Percentiles rank a stretch among this genome's conserved stretches.
These are phyloP conservation scores for Mycosarcoma maydis DNA, from an alignment of 1,284 basidiomycete genomes.

Conservation along the genomic window DNA sequence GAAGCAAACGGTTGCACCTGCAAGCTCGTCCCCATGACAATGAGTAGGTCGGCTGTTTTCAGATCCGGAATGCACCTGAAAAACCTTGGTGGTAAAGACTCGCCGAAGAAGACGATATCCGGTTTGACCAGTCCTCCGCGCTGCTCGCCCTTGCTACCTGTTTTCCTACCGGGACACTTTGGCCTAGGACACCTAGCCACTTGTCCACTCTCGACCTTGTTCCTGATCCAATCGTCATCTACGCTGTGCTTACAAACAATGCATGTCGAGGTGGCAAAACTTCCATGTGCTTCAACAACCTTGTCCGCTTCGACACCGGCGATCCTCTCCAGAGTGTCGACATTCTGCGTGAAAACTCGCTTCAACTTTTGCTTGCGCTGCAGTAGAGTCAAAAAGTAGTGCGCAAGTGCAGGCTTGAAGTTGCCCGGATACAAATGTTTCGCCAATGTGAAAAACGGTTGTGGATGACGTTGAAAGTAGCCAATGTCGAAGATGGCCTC, in stretches of 20 bases:
- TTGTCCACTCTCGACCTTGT: conserved; percentile 46
- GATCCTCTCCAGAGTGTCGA: conserved; percentile 89
- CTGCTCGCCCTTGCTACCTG: neutral
- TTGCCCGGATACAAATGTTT: conserved; percentile 89
- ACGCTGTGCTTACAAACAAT: conserved; percentile 51
- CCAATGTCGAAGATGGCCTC: conserved; percentile 72
- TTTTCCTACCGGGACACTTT: conserved; percentile 25
- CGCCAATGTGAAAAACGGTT: conserved; percentile 68
- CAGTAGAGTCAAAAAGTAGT: conserved; percentile 86
- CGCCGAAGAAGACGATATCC: conserved; percentile 67
- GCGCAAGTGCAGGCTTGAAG: conserved; percentile 85
- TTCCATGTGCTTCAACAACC: conserved; percentile 94
- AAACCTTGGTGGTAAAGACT: conserved; percentile 60
- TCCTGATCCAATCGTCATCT: conserved; percentile 51
- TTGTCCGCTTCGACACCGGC: conserved; percentile 79
- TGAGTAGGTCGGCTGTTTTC: conserved; percentile 79
- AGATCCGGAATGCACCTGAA: conserved; percentile 67
- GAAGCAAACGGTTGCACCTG: conserved; percentile 73
- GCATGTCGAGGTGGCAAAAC: conserved; percentile 67
- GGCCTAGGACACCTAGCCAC: conserved; percentile 55
- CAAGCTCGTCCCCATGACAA: conserved; percentile 91
- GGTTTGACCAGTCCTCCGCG: conserved; percentile 60
- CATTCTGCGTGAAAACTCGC: conserved; percentile 79
- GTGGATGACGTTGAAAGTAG: conserved; percentile 67
- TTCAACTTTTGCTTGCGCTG: conserved; percentile 75